Conservation (phyloP, 2,329 filamentous ascomycete species). For the Xylariaceae sp. region DNA sequence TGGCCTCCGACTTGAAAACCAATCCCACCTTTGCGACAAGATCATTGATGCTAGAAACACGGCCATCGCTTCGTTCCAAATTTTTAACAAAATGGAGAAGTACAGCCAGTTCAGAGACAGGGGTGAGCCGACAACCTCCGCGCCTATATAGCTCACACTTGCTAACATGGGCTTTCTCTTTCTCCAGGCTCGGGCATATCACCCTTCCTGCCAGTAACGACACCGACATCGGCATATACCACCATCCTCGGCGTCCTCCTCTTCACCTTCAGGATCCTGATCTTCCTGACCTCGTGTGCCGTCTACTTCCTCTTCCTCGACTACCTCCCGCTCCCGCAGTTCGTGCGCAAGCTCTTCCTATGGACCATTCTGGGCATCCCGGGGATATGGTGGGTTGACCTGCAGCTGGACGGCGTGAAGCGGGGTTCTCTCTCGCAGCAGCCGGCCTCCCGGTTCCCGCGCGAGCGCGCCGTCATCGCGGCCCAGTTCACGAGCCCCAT, state of each 20-base stretch:
- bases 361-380: conserved; percentile 86
- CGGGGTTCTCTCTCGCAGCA: conserved; percentile 79
- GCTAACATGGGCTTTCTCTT: neutral
- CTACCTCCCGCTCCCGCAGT: conserved; percentile 62
- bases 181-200: conserved; percentile 88
- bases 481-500: conserved; percentile 89
- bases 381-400: conserved; percentile 95
- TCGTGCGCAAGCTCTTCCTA: conserved; percentile 72
- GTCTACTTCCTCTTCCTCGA: conserved; percentile 78
- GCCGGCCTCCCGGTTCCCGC: conserved; percentile 67
- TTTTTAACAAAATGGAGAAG: conserved; percentile 75
- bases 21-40: no score
- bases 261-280: conserved; percentile 73
- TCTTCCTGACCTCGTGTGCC: conserved; percentile 63
- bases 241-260: conserved; percentile 63
- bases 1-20: no score
- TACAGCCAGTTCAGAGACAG: conserved; percentile 89
- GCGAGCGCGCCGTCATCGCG: conserved; percentile 75
- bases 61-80: no score
- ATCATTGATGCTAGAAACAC: no score
- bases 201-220: conserved; percentile 81
- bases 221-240: conserved; percentile 57
- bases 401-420: conserved; percentile 96
- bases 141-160: conserved; percentile 4
- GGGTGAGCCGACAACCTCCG: conserved; percentile 47